Conservation (phyloP, 2,329 filamentous ascomycete species). For the Fusarium concolor region DNA sequence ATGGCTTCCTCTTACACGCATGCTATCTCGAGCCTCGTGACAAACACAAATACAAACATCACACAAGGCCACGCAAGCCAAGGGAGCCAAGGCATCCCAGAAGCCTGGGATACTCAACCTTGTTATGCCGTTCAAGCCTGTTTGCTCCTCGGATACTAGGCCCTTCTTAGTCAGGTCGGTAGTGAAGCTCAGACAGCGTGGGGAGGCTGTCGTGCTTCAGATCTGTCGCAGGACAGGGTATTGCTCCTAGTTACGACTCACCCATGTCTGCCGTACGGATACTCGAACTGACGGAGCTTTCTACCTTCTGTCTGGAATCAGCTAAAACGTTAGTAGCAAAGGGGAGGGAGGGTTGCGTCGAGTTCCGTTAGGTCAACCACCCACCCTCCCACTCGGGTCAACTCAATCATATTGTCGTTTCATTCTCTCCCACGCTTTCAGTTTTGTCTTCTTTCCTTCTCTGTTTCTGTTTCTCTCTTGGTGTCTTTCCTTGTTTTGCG, state of each 20-base stretch:
- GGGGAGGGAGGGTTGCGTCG: not conserved
- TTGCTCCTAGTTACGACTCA: slow-evolving; percentile 16
- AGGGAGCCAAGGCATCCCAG: slow-evolving; percentile 33
- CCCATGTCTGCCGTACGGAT: slow-evolving; percentile 29
- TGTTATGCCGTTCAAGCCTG: slow-evolving; percentile 2
- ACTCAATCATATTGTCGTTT: slow-evolving; percentile 32
- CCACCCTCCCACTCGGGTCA: slow-evolving; percentile 29
- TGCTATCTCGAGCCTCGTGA: slow-evolving; percentile 8
- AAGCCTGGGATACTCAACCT: slow-evolving; percentile 33
- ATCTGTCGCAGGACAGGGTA: slow-evolving; percentile 61
- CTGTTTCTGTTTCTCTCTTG: slow-evolving; percentile 34
- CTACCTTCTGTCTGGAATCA: slow-evolving; percentile 37
- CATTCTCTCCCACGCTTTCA: slow-evolving; percentile 36
- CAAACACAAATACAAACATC: slow-evolving; percentile 16
- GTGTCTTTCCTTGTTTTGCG: slow-evolving; percentile 36
- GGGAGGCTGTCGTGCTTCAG: slow-evolving; percentile 56
- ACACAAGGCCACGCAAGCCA: slow-evolving; percentile 20
- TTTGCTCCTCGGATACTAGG: slow-evolving; percentile 18
- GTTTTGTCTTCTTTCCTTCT: slow-evolving; percentile 30
- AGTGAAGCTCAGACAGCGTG: slow-evolving; percentile 40
- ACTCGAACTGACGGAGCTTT: slow-evolving; percentile 27
- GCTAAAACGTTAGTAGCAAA: slow-evolving; percentile 40
- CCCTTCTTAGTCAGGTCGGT: slow-evolving; percentile 5
- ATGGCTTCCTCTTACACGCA: slow-evolving; percentile 2
- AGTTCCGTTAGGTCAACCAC: slow-evolving; percentile 29